Evolutionary conservation across 208 protist genomes (phyloP).

Genomic region (Wallacemonas sp.): DNA sequence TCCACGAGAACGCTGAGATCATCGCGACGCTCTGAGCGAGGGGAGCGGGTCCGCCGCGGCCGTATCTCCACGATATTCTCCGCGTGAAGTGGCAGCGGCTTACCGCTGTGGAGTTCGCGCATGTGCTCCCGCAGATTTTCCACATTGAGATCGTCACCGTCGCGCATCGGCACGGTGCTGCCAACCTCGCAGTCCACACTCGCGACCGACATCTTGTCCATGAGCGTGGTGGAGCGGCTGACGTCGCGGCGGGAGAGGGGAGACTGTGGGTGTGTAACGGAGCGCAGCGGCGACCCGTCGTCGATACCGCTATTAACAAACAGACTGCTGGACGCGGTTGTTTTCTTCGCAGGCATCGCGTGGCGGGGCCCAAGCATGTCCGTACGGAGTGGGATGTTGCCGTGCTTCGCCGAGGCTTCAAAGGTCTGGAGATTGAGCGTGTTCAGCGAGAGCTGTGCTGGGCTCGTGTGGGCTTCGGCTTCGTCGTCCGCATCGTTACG

Average conservation of each 20-base stretch:
- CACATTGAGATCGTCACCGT: conserved; percentile 40
- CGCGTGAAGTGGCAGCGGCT: conserved; percentile 24
- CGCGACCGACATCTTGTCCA: conserved; percentile 31
- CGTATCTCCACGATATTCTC: conserved; percentile 27
- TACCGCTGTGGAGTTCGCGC: conserved; percentile 36
- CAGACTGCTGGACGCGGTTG: conserved; percentile 3
- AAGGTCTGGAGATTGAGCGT: conserved; percentile 43
- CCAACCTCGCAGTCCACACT: conserved; percentile 32
- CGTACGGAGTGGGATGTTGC: conserved; percentile 35
- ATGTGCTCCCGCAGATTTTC: conserved; percentile 51
- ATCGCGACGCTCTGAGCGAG: conserved; percentile 6
- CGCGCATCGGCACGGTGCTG: conserved; percentile 10
- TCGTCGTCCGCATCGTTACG: conserved; percentile 4
- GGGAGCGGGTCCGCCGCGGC: background rate
- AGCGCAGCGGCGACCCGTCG: background rate
- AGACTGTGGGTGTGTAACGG: background rate
- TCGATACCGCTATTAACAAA: conserved; percentile 17
- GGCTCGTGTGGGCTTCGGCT: background rate
- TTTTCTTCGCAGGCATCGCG: background rate
- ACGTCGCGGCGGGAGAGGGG: background rate
- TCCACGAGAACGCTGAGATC: conserved; percentile 29
- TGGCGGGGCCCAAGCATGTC: conserved; percentile 26
- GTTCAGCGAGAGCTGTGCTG: conserved; percentile 36
- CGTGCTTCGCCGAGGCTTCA: conserved; percentile 21
- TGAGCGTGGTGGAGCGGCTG: background rate